These are phyloP conservation scores for Saposhnikovia divaricata DNA, from an alignment of 129 eudicot species.

Conservation along the genomic window DNA sequence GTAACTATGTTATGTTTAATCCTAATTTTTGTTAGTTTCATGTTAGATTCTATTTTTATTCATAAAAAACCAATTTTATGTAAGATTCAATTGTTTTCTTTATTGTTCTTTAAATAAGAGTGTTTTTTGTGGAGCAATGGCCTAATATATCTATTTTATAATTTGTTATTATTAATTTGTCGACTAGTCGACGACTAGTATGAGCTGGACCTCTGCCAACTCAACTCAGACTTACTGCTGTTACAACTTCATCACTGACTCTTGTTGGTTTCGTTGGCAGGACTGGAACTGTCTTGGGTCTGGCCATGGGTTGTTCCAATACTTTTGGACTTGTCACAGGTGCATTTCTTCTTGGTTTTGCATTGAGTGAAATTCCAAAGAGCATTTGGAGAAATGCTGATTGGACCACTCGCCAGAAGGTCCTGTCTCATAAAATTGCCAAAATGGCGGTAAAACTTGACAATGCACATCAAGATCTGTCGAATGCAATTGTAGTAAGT, in stretches of 20 bases:
- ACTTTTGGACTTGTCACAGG: constrained; percentile 99
- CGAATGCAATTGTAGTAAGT: constrained; percentile 89
- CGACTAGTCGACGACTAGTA: not conserved
- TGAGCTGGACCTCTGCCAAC: not conserved
- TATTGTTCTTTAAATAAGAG: too few relatives aligned
- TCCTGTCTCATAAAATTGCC: constrained; percentile 81
- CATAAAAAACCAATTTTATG: too few relatives aligned
- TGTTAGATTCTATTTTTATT: too few relatives aligned
- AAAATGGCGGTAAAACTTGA: constrained; percentile 95
- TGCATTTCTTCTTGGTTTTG: constrained; percentile 96
- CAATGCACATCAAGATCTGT: constrained; percentile 76
- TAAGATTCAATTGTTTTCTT: too few relatives aligned
- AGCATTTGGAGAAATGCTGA: constrained; percentile 89
- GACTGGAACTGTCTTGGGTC: constrained; percentile 62
- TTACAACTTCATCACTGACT: constrained; percentile 1
- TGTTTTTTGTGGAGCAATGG: too few relatives aligned
- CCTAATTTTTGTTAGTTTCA: too few relatives aligned
- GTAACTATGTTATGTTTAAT: too few relatives aligned
- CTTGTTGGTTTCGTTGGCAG: constrained; percentile 32
- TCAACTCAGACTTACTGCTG: not conserved
- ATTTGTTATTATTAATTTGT: not conserved
- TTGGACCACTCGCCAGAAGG: constrained; percentile 82
- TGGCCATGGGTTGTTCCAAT: constrained; percentile 95
- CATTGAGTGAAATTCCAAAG: constrained; percentile 88
- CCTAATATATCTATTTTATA: too few relatives aligned